Conservation (phyloP, 140 eudicot genomes). For the Senecio squalidus region DNA sequence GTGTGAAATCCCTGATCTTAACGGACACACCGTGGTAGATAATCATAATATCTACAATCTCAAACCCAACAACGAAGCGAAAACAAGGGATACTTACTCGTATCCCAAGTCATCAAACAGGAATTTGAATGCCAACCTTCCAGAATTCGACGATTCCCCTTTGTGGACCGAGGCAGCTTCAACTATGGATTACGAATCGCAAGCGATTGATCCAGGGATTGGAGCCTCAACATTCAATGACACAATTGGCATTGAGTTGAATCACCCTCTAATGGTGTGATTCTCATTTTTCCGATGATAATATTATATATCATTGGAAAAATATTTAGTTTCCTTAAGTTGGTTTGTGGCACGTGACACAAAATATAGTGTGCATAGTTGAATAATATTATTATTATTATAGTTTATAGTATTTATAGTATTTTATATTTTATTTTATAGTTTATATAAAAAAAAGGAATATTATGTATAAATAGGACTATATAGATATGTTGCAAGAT, state of each 20-base stretch:
- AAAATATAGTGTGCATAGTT: constrained; percentile 11
- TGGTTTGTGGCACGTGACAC: constrained; percentile 23
- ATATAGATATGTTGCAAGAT: constrained; percentile 2
- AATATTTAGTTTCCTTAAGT: constrained; percentile 8
- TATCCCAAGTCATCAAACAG: constrained; percentile 9
- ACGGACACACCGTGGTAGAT: constrained; percentile 5
- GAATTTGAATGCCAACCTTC: constrained; percentile 32
- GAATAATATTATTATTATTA: not conserved
- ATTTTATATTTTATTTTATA: not conserved
- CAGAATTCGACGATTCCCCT: constrained; percentile 49
- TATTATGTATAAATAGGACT: not conserved
- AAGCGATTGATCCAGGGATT: constrained; percentile 40
- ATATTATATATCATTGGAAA: constrained; percentile 7
- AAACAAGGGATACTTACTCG: constrained; percentile 5
- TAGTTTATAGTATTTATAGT: not conserved
- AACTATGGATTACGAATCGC: constrained; percentile 33
- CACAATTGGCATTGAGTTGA: constrained; percentile 32
- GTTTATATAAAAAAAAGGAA: no score
- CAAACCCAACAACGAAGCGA: not conserved
- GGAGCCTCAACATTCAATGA: constrained; percentile 23
- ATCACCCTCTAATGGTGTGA: constrained; percentile 30
- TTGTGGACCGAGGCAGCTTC: constrained; percentile 61
- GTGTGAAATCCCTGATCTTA: constrained; percentile 21
- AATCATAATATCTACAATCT: not conserved
- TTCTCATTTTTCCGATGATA: not conserved